Conservation (phyloP, 192 early-diverging fungal genomes). For the Lobosporangium transversale region DNA sequence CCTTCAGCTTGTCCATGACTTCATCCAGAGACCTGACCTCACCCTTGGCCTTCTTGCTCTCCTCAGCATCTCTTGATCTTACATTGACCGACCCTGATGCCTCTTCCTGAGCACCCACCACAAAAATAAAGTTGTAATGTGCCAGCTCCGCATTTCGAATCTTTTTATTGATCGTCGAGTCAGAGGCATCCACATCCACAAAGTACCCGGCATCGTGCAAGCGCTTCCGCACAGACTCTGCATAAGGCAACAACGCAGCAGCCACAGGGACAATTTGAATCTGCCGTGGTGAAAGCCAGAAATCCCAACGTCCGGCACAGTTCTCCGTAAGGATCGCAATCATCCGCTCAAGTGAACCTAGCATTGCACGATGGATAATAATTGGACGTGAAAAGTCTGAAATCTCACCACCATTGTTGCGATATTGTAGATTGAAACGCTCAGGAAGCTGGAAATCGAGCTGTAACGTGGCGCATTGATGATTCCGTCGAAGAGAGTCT, state of each 20-base stretch:
- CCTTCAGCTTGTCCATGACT: slow-evolving; percentile 69
- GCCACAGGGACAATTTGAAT: slow-evolving; percentile 90
- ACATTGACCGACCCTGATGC: slow-evolving; percentile 84
- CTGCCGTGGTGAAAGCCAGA: slow-evolving; percentile 98
- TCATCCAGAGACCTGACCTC: slow-evolving; percentile 74
- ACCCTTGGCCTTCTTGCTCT: slow-evolving; percentile 82
- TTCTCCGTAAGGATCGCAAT: slow-evolving; percentile 95
- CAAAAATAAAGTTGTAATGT: slow-evolving; percentile 95
- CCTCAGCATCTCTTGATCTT: slow-evolving; percentile 82
- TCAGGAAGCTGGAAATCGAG: slow-evolving; percentile 98
- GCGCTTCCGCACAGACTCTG: slow-evolving; percentile 68
- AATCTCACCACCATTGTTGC: slow-evolving; percentile 69
- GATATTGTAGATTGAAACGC: slow-evolving; percentile 90
- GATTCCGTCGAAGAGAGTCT: slow-evolving; percentile 89
- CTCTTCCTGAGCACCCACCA: slow-evolving; percentile 92
- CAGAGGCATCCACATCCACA: slow-evolving; percentile 87
- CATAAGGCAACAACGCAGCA: slow-evolving; percentile 77
- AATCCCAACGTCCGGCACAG: slow-evolving; percentile 93
- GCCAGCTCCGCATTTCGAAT: slow-evolving; percentile 93
- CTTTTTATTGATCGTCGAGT: slow-evolving; percentile 95
- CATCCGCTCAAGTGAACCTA: slow-evolving; percentile 95
- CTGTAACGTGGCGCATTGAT: slow-evolving; percentile 98
- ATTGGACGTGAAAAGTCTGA: slow-evolving; percentile 81
- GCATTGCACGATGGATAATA: slow-evolving; percentile 98
- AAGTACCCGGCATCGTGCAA: slow-evolving; percentile 78